phyloP scores from a whole-genome alignment of 202 grass and related monocot species.

The Schoenoplectus tabernaemontani region DNA sequence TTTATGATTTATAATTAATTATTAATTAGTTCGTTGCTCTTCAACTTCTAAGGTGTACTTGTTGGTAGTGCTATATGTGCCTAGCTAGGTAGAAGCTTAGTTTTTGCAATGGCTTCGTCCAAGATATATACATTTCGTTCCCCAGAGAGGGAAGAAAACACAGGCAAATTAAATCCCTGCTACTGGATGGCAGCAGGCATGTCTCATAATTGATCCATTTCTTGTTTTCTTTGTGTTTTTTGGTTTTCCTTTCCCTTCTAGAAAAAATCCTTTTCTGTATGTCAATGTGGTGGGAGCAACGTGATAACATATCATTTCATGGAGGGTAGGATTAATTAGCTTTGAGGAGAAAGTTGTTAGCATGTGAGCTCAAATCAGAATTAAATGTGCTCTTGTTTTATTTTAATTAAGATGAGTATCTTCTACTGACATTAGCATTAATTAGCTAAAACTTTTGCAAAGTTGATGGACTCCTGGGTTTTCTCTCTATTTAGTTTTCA shows the following conservation, averaged over 20 bases:
- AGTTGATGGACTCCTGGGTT: background rate
- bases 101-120: constrained; percentile 67
- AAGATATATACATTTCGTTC: background rate
- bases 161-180: constrained; percentile 23
- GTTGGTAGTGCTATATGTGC: constrained; percentile 36
- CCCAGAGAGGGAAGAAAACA: too few species aligned
- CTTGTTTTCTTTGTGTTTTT: constrained; percentile 30
- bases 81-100: constrained; percentile 65
- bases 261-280: constrained; percentile 10
- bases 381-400: background rate
- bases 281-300: background rate
- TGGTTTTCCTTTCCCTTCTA: constrained; percentile 12
- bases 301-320: constrained; percentile 22
- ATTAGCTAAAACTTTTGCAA: background rate
- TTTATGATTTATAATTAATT: constrained; percentile 39
- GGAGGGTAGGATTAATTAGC: constrained; percentile 15
- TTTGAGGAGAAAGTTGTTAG: constrained; percentile 13
- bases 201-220: constrained; percentile 18
- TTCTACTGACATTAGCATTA: constrained; percentile 8
- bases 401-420: background rate
- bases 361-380: constrained; percentile 17
- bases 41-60: background rate
- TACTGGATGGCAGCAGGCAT: constrained; percentile 4
- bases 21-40: background rate
- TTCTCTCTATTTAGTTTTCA: background rate